Percentiles rank a stretch among this genome's conserved stretches.
Evolutionary conservation across 768 basidiomycete species (phyloP).

Genomic region (Porpolomopsis calyptriformis): DNA sequence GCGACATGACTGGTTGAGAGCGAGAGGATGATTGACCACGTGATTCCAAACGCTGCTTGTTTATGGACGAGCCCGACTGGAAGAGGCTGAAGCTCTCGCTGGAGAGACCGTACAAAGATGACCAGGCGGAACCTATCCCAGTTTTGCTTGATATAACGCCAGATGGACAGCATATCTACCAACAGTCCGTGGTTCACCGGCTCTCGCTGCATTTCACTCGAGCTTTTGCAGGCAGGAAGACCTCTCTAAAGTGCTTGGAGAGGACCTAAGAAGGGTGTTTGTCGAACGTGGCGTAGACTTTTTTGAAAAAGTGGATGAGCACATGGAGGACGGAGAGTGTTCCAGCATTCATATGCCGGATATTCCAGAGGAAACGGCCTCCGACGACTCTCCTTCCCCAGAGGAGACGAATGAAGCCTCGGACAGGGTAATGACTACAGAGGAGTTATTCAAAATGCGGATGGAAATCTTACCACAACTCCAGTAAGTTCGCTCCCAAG

Average conservation of each 20-base stretch:
- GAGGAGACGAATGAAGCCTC: slow-evolving; percentile 21
- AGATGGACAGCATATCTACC: slow-evolving; percentile 59
- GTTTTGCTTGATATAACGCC: slow-evolving; percentile 57
- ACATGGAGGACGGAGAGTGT: slow-evolving; percentile 5
- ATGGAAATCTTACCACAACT: slow-evolving; percentile 60
- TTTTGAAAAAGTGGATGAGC: slow-evolving; percentile 36
- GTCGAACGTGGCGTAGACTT: slow-evolving; percentile 66
- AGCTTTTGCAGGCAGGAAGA: slow-evolving; percentile 37
- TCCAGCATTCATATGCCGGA: slow-evolving; percentile 1
- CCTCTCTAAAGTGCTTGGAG: slow-evolving; percentile 47
- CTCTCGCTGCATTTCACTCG: slow-evolving; percentile 11
- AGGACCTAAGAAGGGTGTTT: slow-evolving; percentile 60
- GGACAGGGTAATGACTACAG: slow-evolving; percentile 47
- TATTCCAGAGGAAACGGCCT: slow-evolving; percentile 8
- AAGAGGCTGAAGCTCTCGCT: slow-evolving; percentile 57
- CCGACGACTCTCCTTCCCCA: not conserved
- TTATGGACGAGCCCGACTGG: slow-evolving; percentile 34
- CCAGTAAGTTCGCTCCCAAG: slow-evolving; percentile 40
- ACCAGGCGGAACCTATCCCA: slow-evolving; percentile 52
- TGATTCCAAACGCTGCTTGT: not conserved
- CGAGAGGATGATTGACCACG: not conserved
- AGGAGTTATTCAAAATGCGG: slow-evolving; percentile 67
- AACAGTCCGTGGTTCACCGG: slow-evolving; percentile 44
- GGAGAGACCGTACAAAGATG: slow-evolving; percentile 75
- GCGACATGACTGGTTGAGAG: not conserved